Conservation (phyloP, 2,329 filamentous ascomycete genomes). For the Penicillium sp. region DNA sequence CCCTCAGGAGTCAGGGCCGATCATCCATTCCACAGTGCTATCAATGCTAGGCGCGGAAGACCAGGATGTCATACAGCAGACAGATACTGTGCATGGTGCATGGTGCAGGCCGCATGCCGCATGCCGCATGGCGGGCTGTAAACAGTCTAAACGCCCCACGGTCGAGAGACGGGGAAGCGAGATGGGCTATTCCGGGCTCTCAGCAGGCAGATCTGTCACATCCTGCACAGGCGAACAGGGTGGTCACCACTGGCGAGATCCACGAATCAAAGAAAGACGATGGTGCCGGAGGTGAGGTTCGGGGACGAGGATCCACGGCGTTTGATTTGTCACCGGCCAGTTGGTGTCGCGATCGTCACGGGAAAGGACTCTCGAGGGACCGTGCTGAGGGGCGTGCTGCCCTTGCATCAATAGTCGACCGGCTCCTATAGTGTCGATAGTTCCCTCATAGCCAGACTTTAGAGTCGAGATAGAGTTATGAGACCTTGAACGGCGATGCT, state of each 20-base stretch:
- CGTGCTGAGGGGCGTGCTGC: constrained; percentile 4
- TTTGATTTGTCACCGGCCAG: constrained; percentile 41
- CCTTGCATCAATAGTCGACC: constrained; percentile 42
- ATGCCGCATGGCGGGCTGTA: constrained; percentile 3
- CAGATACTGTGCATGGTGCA: constrained; percentile 19
- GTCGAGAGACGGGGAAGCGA: constrained; percentile 26
- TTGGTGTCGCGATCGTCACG: constrained; percentile 35
- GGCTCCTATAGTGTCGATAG: neutral
- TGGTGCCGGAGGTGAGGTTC: constrained; percentile 25
- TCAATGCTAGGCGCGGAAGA: constrained; percentile 19
- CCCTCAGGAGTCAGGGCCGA: constrained; percentile 20
- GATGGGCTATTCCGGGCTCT: constrained; percentile 4
- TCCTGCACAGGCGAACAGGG: constrained; percentile 29
- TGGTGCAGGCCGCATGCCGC: constrained; percentile 2
- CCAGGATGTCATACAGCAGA: constrained; percentile 32
- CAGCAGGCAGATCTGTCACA: constrained; percentile 36
- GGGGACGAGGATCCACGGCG: constrained; percentile 24
- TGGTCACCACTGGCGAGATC: constrained; percentile 24
- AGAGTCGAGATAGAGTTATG: neutral
- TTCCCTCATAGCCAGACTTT: neutral
- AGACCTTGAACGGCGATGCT: neutral
- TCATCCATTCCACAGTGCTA: constrained; percentile 14
- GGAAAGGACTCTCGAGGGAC: constrained; percentile 22
- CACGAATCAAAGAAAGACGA: constrained; percentile 33
- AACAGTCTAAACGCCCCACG: constrained; percentile 18